Percentiles rank a stretch among this genome's conserved stretches.
phyloP scores from a whole-genome alignment of 208 protist species.

The Endotrypanum monterogeii region DNA sequence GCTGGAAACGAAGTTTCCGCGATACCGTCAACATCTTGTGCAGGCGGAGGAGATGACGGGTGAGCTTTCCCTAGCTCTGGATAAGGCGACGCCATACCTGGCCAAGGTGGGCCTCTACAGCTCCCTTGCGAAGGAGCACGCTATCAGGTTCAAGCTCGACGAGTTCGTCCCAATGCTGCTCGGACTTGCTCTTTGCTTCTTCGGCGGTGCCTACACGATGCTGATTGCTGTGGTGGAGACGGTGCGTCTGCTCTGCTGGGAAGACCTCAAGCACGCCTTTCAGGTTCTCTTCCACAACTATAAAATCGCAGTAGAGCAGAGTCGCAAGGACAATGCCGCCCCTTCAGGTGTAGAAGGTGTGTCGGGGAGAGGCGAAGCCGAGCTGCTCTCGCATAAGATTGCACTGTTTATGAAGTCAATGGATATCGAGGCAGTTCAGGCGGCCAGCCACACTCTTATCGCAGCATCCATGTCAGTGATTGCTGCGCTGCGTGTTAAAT shows the following conservation, averaged over 20 bases:
- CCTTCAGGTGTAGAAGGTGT: constrained; percentile 58
- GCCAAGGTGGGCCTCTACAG: constrained; percentile 22
- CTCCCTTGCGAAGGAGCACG: constrained; percentile 16
- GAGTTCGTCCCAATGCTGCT: constrained; percentile 55
- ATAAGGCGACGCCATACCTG: constrained; percentile 29
- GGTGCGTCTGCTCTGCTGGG: constrained; percentile 72
- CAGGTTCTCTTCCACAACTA: constrained; percentile 69
- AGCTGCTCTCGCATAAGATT: constrained; percentile 63
- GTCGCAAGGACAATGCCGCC: constrained; percentile 51
- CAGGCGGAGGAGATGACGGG: constrained; percentile 24
- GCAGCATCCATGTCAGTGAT: constrained; percentile 59
- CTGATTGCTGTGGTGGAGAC: constrained; percentile 75
- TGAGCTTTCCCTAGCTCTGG: constrained; percentile 27
- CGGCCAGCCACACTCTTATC: constrained; percentile 38
- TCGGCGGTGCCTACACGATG: constrained; percentile 78
- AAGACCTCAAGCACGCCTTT: constrained; percentile 44
- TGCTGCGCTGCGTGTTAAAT: constrained; percentile 56
- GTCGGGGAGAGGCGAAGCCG: constrained; percentile 34
- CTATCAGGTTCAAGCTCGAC: constrained; percentile 32
- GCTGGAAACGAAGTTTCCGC: constrained; percentile 52
- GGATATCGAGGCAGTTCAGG: constrained; percentile 52
- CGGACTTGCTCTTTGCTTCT: constrained; percentile 79
- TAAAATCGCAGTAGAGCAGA: constrained; percentile 47
- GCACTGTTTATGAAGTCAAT: constrained; percentile 60
- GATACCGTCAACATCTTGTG: constrained; percentile 34